Evolutionary conservation across 148 eudicot genomes (phyloP), one percentile per base, ranked within the genome.

Genomic region (Diospyros kaki): DNA sequence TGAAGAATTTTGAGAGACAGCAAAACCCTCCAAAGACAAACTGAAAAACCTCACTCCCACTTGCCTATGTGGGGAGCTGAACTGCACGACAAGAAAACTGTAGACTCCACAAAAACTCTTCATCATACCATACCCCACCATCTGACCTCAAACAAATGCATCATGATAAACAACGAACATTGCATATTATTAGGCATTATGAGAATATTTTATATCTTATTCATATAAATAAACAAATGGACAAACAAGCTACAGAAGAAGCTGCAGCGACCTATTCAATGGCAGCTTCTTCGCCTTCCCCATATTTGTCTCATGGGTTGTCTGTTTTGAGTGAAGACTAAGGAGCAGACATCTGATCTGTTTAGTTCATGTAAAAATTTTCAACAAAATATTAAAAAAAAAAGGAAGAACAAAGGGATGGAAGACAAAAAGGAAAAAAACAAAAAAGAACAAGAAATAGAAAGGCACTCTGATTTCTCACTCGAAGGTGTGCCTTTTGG

Each of bases 51-150:
- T 44, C n/a, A 70, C 46, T 28, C 28, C 28, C 28, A 59, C 64
- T 18, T 18, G 3, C 38, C 12, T 42, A 56, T 59, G 64, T 72
- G 66, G 75, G 28, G 45, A 58, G 54, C 66, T 15, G 54, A 72
- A 18, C 65, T 58, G 65, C 42, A 59, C 10, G 58, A 9, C 41
- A 17, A 18, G 17, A n/a, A n/a, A 12, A 6, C 39, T 43, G 28
- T 1, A 48, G 6, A 48, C 6, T 48, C 11, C 44, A 12, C 4
- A 15, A 15, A 17, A 58, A 58, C 8, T 44, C 66, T 44, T 44
- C 75, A 72, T 1, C 45, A 18, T 62, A 59, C 54, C 65, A 17
- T 9, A 44, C 43, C 64, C 66, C 75, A 5, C 11, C 2, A 6
- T 5, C 7, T 53, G 9, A 53, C 9, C 15, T 67, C 10, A 67